Evolutionary conservation across 148 eudicot genomes (phyloP).

Genomic region (Rhododendron molle): DNA sequence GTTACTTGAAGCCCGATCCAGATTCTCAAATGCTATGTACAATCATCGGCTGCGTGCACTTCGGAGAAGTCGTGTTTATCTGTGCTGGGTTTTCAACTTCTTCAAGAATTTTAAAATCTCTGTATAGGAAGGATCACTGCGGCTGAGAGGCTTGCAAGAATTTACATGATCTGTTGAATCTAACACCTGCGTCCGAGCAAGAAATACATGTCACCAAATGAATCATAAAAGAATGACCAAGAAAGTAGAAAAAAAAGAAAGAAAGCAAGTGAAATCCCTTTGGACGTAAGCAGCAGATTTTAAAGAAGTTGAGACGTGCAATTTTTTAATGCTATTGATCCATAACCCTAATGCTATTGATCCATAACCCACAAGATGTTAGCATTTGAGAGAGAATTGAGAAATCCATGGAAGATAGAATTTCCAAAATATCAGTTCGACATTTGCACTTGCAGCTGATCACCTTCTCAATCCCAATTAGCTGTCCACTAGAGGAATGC

Average conservation of each 20-base stretch:
- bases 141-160: conserved; percentile 89
- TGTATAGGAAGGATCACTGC: conserved; percentile 77
- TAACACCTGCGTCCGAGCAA: conserved; percentile 53
- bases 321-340: not conserved
- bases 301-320: not conserved
- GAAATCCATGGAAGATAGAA: not conserved
- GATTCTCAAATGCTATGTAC: conserved; percentile 16
- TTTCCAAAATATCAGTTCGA: not conserved
- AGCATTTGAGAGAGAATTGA: not conserved
- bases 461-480: not conserved
- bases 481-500: not conserved
- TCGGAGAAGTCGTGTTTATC: not conserved
- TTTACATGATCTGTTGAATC: conserved; percentile 98
- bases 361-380: not conserved
- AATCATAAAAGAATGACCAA: not conserved
- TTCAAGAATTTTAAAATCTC: conserved; percentile 73
- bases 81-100: conserved; percentile 54
- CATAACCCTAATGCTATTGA: not conserved
- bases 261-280: not conserved
- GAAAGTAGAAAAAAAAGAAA: not conserved
- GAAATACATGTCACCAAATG: not conserved
- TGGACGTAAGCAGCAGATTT: not conserved
- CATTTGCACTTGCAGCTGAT: not conserved
- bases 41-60: not conserved
- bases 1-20: not conserved